These are phyloP conservation scores for Erythrophleum fordii DNA, from an alignment of 306 rosid species.

Conservation along the genomic window DNA sequence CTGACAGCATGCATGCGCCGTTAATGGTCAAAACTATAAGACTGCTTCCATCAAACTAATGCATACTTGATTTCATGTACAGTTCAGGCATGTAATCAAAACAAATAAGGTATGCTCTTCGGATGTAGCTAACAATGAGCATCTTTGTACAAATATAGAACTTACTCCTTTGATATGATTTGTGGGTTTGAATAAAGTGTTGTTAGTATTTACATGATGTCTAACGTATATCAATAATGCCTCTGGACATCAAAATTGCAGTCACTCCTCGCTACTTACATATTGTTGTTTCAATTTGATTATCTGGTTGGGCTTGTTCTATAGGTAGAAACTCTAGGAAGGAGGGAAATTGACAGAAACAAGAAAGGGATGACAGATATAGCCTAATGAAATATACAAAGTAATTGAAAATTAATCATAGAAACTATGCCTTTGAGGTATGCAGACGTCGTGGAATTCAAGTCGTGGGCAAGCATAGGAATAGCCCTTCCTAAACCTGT, in stretches of 20 bases:
- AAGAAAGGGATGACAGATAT: neutral
- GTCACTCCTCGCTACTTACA: neutral
- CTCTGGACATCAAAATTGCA: neutral
- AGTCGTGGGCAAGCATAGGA: constrained; percentile 63
- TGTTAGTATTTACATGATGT: neutral
- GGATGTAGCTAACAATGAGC: no score
- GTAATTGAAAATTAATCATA: constrained; percentile 42
- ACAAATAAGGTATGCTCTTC: no score
- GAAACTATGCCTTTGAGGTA: constrained; percentile 86
- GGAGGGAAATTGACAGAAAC: neutral
- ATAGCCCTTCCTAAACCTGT: constrained; percentile 69
- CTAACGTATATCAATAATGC: neutral
- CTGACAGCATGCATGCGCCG: no score
- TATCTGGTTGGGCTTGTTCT: neutral
- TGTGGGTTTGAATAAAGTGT: neutral
- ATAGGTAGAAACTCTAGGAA: neutral
- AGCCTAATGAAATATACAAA: neutral
- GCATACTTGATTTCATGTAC: no score
- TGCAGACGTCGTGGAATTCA: constrained; percentile 59
- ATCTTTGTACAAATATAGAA: no score
- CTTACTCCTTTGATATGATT: no score
- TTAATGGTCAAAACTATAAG: no score
- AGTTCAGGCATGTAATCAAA: no score
- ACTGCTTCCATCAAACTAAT: no score
- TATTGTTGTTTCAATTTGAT: neutral